Evolutionary conservation across 2,329 filamentous ascomycete genomes (phyloP), one percentile per base, ranked within the genome.

Genomic region (Xylaria sp.): DNA sequence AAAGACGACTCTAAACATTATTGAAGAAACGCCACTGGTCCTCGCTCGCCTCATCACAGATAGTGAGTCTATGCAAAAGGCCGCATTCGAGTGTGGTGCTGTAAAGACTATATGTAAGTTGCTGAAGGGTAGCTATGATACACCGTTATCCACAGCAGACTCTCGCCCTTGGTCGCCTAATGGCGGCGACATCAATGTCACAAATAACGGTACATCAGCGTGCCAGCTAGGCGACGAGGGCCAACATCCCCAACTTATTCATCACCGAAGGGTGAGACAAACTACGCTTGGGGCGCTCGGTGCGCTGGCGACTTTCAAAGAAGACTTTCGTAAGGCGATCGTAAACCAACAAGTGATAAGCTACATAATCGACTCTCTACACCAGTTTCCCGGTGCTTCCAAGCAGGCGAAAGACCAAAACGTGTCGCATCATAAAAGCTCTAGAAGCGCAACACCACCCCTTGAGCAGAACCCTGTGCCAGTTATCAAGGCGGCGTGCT

Each of bases 401-500:
- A 77, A 74, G 29, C 72, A 10, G 81, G 80, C 65, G 80, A 84
- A 33, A 75, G 77, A 40, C 21, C 58, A 58, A 54, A 48, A 54
- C 48, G 15, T 27, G 48, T 43, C 25, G 11, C 60, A 46, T 21
- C 35, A 31, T 31, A n/a, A 10, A 25, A 44, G 27, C 41, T 58
- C 67, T 37, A 68, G 69, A 19, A 72, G 72, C 44, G 69, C 72
- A 52, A 25, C 54, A 38, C 60, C 73, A 46, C 70, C 74, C 17
- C 69, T 77, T 4, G 80, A 85, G 11, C 90, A 90, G 68, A 92
- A 98, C 70, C 89, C 93, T 1, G 82, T 87, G 7, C 79, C 86
- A 3, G 93, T 97, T 21, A 82, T 98, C 21, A 83, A 96, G 56
- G 93, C 93, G 19, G 94, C 92, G 1, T 97, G 93, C 72, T 89